These are phyloP conservation scores for Aurifilum marmelostoma DNA, from an alignment of 2,329 filamentous ascomycete genomes.

Conservation along the genomic window DNA sequence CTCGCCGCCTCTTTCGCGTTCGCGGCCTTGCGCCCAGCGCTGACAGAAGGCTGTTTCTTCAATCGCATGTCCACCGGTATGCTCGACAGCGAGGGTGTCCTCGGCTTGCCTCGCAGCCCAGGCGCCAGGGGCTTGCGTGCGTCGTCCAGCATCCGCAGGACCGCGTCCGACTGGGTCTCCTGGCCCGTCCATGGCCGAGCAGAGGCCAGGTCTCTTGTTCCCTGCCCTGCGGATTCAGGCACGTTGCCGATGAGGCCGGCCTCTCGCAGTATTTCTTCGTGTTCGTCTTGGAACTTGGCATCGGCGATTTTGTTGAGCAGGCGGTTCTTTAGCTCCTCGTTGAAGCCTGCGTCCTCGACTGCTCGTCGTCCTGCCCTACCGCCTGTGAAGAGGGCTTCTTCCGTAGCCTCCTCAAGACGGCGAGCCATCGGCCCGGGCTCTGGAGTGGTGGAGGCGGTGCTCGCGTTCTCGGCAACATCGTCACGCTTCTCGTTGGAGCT, in stretches of 20 bases:
- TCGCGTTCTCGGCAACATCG: background rate
- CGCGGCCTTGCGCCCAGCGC: conserved; percentile 52
- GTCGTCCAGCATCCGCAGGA: conserved; percentile 84
- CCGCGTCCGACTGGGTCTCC: conserved; percentile 74
- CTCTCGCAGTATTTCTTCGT: conserved; percentile 53
- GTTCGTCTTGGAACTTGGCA: conserved; percentile 56
- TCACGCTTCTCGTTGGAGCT: background rate
- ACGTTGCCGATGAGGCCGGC: conserved; percentile 43
- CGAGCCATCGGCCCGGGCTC: conserved; percentile 55
- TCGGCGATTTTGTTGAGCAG: conserved; percentile 61
- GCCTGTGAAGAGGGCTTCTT: conserved; percentile 62
- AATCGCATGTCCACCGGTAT: conserved; percentile 58
- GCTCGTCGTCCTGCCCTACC: conserved; percentile 63
- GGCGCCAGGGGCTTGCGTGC: conserved; percentile 70
- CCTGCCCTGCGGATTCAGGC: conserved; percentile 64
- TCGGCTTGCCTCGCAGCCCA: conserved; percentile 50
- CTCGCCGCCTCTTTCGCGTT: conserved; percentile 60
- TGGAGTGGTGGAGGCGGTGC: background rate
- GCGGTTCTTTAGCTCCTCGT: conserved; percentile 62
- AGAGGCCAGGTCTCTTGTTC: conserved; percentile 68
- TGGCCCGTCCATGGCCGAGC: conserved; percentile 77
- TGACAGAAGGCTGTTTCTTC: conserved; percentile 43
- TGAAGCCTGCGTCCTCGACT: conserved; percentile 66
- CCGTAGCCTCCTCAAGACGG: conserved; percentile 64
- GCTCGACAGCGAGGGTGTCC: conserved; percentile 42